Base-by-base conservation (phyloP, 306 rosid species). In the Cajanus cajan region DNA sequence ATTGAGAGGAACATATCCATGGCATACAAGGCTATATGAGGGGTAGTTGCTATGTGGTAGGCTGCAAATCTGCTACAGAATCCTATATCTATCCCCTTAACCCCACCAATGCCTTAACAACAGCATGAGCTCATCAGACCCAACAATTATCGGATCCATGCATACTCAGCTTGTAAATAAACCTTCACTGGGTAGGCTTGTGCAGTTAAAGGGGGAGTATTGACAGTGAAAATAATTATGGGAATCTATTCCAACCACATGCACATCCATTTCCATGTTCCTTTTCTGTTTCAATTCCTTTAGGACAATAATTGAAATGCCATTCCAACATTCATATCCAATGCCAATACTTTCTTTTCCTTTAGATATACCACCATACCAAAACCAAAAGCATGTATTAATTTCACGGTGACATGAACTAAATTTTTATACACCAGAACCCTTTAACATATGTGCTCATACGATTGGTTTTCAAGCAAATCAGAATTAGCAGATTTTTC, bases 251-350 rank as follows among this genome's bases (percentile, higher is more conserved):
- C 97, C 68, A 57, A 51, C 15, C 57, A 66, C 78, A 79, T 86
- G 86, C 89, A 85, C 86, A 75, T 87, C 86, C 86, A 75, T 76
- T 59, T 31, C 80, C 57, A 85, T 71, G 54, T 79, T 84, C 86
- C 85, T 61, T 48, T 44, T 73, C 41, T 67, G 77, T 71, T 82
- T 79, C 66, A 68, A 81, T 78, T 78, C 83, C 87, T 87, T 80
- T 86, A 80, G 61, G 76, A 73, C 88, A 88, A 94, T 94, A 90
- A 94, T 90, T 88, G 87, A 94, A 85, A 90, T 90, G 79, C 89
- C 93, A 92, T 93, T 90, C 90, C 78, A 83, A 90, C 87, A 89
- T 91, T 87, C 94, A 91, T 47, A 72, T 80, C 88, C 86, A 82
- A 45, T 72, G 43, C 19, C 73, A 78, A 34, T 36, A 36, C 78